A percentile compares a stretch with the other conserved stretches of the same genome.
Conservation (phyloP, 352 stramenopile genomes). For the Globisporangium uncinulatum region DNA sequence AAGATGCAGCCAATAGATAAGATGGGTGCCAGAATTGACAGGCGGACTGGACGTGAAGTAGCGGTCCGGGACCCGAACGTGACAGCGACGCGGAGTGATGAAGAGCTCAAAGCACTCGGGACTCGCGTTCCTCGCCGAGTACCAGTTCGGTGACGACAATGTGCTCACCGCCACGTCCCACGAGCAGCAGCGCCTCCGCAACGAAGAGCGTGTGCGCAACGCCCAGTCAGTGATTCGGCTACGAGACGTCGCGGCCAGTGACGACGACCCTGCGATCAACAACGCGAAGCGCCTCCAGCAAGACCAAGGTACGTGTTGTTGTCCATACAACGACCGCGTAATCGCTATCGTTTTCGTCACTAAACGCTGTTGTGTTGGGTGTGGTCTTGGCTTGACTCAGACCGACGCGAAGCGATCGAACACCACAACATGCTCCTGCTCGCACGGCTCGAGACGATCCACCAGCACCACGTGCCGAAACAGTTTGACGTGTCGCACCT, state of each 20-base stretch:
- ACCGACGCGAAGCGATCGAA: conserved; percentile 39
- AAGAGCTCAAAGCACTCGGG: conserved; percentile 34
- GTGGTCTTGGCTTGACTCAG: conserved; percentile 13
- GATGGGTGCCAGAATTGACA: too few relatives aligned
- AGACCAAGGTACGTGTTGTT: conserved; percentile 30
- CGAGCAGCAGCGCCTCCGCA: conserved; percentile 39
- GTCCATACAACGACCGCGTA: not conserved
- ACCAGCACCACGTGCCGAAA: conserved; percentile 39
- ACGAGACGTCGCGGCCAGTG: conserved; percentile 20
- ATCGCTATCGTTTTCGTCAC: too few relatives aligned
- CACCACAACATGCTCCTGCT: conserved; percentile 49
- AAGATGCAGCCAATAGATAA: too few relatives aligned
- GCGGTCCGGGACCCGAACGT: too few relatives aligned
- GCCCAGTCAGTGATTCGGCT: conserved; percentile 34
- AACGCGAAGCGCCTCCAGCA: conserved; percentile 56
- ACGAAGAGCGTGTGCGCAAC: conserved; percentile 39
- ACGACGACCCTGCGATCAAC: conserved; percentile 24
- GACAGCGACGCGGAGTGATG: conserved; percentile 17
- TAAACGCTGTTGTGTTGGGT: not conserved
- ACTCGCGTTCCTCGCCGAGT: conserved; percentile 55
- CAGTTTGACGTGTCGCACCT: conserved; percentile 62
- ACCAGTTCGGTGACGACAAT: conserved; percentile 61
- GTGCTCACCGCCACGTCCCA: conserved; percentile 43
- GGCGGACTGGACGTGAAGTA: too few relatives aligned
- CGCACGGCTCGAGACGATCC: conserved; percentile 44